These are phyloP conservation scores for Pseudocercospora pini-densiflorae DNA, from an alignment of 2,329 filamentous ascomycete species.

Conservation along the genomic window DNA sequence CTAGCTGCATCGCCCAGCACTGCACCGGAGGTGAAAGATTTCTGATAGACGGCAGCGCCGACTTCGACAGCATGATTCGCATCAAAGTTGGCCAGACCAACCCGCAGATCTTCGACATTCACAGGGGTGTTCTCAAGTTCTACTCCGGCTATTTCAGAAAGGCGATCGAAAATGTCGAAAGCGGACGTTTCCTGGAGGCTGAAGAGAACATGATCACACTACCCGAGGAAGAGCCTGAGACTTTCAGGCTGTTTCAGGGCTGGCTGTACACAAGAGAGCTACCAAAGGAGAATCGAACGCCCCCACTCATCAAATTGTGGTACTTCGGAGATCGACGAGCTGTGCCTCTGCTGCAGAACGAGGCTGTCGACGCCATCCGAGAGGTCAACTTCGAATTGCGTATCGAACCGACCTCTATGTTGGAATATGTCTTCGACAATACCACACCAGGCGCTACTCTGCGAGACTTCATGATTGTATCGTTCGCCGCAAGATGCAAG, in stretches of 20 bases:
- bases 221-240: constrained; percentile 8
- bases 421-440: neutral
- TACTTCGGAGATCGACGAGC: constrained; percentile 7
- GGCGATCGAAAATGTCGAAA: constrained; percentile 9
- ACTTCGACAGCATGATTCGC: constrained; percentile 56
- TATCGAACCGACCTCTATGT: neutral
- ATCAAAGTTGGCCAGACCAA: constrained; percentile 20
- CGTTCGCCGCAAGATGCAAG: neutral
- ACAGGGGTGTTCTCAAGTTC: constrained; percentile 29
- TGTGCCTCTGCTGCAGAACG: constrained; percentile 6
- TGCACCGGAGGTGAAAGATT: too few species aligned
- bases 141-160: constrained; percentile 32
- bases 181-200: constrained; percentile 18
- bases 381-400: neutral
- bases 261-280: constrained; percentile 21
- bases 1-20: neutral
- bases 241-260: constrained; percentile 17
- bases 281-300: neutral
- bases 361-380: neutral
- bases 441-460: neutral
- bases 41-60: too few species aligned
- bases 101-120: constrained; percentile 22
- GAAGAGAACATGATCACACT: constrained; percentile 13
- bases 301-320: constrained; percentile 6
- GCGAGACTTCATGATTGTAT: neutral